Evolutionary conservation across 2,329 filamentous ascomycete genomes (phyloP), one percentile per base, ranked within the genome.

Genomic region (Cadophora luteo-olivacea): DNA sequence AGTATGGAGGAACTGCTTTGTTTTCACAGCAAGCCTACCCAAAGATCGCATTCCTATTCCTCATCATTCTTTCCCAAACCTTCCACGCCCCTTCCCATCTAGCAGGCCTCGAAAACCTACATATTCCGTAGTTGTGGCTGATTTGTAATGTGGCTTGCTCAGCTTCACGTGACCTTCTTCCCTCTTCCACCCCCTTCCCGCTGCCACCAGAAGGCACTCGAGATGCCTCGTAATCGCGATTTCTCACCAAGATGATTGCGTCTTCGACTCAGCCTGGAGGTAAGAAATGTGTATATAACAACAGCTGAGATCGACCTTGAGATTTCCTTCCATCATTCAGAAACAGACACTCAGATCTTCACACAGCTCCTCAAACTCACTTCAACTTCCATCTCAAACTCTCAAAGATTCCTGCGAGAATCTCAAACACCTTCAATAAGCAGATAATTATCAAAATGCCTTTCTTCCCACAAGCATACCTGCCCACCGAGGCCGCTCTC

Each of bases 101-200:
- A 58, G 12, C 33, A 36, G 7, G 4, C 12, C n/a, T 16, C 22
- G 25, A 24, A 49, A 51, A n/a, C 6, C 25, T 12, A 16, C n/a
- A n/a, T n/a, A n/a, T n/a, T n/a, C n/a, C n/a, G n/a, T n/a, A 51
- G 16, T 36, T 16, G 92, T 51, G 41, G 36, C 54, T 61, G 92
- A 64, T 69, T 69, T 58, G 52, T 69, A 66, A 69, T 69, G 64
- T 55, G 41, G 54, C 60, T 52, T 41, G 48, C 33, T 64, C 48
- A 64, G 19, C 48, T 54, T 29, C 60, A 61, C 25, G 52, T 60
- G 64, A 48, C 12, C 5, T 62, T 67, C 64, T 54, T 36, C 54
- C 14, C 11, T 25, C 25, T 72, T 73, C 72, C 58, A 66, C 60
- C 9, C 52, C 38, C 29, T 74, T 74, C 72, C 60, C 45, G 70